Evolutionary conservation across 2,329 filamentous ascomycete genomes (phyloP).

Genomic region (Calycina herbarum): DNA sequence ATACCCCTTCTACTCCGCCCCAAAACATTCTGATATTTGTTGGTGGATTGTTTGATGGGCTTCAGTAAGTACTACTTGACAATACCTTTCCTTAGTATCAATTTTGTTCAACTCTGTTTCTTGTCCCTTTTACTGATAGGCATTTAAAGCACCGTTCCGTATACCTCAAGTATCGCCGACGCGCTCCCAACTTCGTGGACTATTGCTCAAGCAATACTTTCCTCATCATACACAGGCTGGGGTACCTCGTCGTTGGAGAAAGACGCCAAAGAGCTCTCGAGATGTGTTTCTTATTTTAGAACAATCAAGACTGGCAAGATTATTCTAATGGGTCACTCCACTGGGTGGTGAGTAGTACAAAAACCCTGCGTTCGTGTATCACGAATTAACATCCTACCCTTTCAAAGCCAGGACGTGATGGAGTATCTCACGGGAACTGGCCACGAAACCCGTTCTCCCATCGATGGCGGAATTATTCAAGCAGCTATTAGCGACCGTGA

Average conservation of each 20-base stretch:
- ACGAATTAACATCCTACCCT: neutral
- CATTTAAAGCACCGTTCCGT: constrained; percentile 42
- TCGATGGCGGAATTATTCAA: constrained; percentile 67
- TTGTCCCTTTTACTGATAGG: neutral
- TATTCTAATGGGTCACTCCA: constrained; percentile 70
- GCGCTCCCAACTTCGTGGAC: constrained; percentile 43
- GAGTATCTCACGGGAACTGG: constrained; percentile 53
- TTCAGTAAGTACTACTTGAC: constrained; percentile 34
- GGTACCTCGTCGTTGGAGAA: constrained; percentile 47
- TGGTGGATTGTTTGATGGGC: constrained; percentile 54
- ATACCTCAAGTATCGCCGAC: constrained; percentile 43
- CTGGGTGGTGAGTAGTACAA: constrained; percentile 48
- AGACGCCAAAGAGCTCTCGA: constrained; percentile 50
- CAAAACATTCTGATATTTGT: constrained; percentile 53
- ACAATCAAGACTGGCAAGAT: constrained; percentile 49
- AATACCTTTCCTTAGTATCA: neutral
- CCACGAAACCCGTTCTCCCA: constrained; percentile 40
- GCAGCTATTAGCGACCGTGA: constrained; percentile 66
- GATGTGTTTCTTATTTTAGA: constrained; percentile 50
- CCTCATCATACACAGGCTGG: constrained; percentile 41
- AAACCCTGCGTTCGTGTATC: neutral
- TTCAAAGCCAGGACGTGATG: constrained; percentile 57
- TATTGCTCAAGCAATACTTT: constrained; percentile 47
- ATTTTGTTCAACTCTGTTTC: neutral
- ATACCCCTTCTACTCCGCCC: constrained; percentile 17